These are phyloP conservation scores for Stachybotrys echinatus DNA, from an alignment of 2,329 filamentous ascomycete species.

Conservation along the genomic window DNA sequence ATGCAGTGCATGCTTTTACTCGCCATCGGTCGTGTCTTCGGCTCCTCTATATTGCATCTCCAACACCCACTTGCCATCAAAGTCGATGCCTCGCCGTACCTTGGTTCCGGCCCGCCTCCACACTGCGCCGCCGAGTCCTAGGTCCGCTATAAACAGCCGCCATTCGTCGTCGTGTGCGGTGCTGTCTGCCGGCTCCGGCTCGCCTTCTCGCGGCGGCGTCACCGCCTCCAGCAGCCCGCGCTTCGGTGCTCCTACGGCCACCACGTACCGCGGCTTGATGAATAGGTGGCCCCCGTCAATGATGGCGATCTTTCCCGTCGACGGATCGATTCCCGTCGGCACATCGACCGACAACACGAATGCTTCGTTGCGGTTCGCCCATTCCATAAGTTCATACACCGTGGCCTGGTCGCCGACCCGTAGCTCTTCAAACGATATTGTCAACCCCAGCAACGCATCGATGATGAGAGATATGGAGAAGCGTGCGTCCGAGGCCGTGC, in stretches of 20 bases:
- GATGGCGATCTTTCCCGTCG: constrained; percentile 60
- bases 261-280: constrained; percentile 75
- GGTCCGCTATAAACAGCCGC: constrained; percentile 80
- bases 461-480: constrained; percentile 71
- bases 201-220: constrained; percentile 41
- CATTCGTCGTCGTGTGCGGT: constrained; percentile 54
- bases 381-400: constrained; percentile 85
- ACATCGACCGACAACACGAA: constrained; percentile 84
- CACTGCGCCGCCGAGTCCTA: constrained; percentile 75
- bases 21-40: too few relatives aligned
- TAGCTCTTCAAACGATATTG: constrained; percentile 83
- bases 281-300: constrained; percentile 75
- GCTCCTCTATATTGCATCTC: constrained; percentile 50
- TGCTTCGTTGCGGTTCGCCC: constrained; percentile 84
- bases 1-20: too few relatives aligned
- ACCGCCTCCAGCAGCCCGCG: constrained; percentile 76
- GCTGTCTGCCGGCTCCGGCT: constrained; percentile 20
- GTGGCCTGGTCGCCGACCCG: constrained; percentile 76
- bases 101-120: constrained; percentile 82
- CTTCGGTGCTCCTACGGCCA: constrained; percentile 83
- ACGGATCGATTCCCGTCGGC: constrained; percentile 81
- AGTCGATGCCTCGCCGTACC: constrained; percentile 79
- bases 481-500: constrained; percentile 33
- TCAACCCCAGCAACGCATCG: constrained; percentile 82
- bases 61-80: constrained; percentile 81